phyloP scores from a whole-genome alignment of 352 stramenopile genomes.

The Pythium aphanidermatum region DNA sequence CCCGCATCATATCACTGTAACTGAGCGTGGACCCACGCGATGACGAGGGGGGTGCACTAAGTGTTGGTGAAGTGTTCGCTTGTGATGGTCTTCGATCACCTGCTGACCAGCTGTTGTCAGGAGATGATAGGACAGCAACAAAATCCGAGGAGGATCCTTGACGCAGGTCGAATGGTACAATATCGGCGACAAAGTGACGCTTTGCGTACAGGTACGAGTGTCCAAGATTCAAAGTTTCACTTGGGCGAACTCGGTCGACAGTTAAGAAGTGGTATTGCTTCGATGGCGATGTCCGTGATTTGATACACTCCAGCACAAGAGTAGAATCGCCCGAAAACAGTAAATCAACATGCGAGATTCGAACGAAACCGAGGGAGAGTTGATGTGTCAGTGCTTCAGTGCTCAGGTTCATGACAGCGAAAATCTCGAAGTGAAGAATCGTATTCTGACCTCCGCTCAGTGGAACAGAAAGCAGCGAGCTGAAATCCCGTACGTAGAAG shows the following conservation, averaged over 20 bases:
- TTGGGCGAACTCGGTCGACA: constrained; percentile 64
- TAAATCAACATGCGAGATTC: constrained; percentile 63
- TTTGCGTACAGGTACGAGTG: constrained; percentile 80
- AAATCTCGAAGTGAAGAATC: constrained; percentile 83
- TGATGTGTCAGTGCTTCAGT: constrained; percentile 53
- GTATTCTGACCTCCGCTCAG: constrained; percentile 32
- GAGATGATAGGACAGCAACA: constrained; percentile 11
- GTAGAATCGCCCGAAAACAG: constrained; percentile 72
- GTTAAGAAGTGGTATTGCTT: constrained; percentile 70
- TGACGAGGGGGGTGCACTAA: neutral
- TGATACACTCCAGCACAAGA: constrained; percentile 63
- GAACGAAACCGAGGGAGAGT: constrained; percentile 66
- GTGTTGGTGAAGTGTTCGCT: constrained; percentile 4
- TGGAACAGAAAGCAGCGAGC: constrained; percentile 58
- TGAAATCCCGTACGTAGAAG: constrained; percentile 78
- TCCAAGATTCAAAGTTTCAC: constrained; percentile 52
- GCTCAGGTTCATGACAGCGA: constrained; percentile 45
- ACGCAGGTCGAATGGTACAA: constrained; percentile 45
- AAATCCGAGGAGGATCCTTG: constrained; percentile 24
- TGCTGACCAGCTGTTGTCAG: neutral
- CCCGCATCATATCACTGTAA: constrained; percentile 59
- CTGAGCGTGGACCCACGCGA: constrained; percentile 20
- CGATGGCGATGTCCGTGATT: constrained; percentile 23
- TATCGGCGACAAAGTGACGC: constrained; percentile 76
- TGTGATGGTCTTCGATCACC: constrained; percentile 9